These are phyloP conservation scores for Aurifilum marmelostoma DNA, from an alignment of 2,329 filamentous ascomycete species.

Conservation along the genomic window DNA sequence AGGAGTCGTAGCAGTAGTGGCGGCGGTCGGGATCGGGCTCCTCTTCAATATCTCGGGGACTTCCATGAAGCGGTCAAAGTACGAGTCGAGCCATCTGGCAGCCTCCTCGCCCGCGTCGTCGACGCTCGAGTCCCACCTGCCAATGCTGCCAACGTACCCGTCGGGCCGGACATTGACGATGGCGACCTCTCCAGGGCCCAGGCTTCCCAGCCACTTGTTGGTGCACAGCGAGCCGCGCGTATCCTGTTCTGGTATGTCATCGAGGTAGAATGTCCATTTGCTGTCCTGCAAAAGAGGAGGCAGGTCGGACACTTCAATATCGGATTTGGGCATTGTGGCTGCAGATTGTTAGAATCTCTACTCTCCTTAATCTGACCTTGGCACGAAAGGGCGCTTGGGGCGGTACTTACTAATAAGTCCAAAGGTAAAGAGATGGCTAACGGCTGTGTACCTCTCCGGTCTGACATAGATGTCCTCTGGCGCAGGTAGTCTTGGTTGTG, in stretches of 20 bases:
- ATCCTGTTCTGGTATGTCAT: conserved; percentile 62
- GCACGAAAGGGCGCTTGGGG: neutral
- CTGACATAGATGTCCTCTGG: conserved; percentile 68
- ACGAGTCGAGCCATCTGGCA: conserved; percentile 57
- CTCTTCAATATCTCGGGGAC: conserved; percentile 40
- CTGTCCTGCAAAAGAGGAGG: conserved; percentile 65
- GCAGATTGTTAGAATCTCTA: conserved; percentile 24
- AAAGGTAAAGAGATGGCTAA: conserved; percentile 72
- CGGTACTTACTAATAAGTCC: conserved; percentile 63
- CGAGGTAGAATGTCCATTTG: conserved; percentile 73
- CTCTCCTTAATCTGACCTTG: conserved; percentile 23
- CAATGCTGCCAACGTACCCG: conserved; percentile 71
- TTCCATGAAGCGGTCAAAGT: conserved; percentile 59
- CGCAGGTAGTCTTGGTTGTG: conserved; percentile 59
- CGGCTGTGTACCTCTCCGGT: conserved; percentile 68
- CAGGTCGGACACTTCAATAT: conserved; percentile 68
- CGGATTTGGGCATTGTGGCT: conserved; percentile 63
- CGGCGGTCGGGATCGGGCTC: conserved; percentile 16
- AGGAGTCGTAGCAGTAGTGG: neutral
- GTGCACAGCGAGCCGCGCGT: conserved; percentile 59
- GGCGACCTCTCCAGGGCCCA: conserved; percentile 60
- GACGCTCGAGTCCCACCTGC: conserved; percentile 55
- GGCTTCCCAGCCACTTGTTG: conserved; percentile 69
- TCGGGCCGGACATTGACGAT: conserved; percentile 73
- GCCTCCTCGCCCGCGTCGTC: conserved; percentile 56